phyloP scores from a whole-genome alignment of 768 basidiomycete species.

The Boletus vermiculosoides region DNA sequence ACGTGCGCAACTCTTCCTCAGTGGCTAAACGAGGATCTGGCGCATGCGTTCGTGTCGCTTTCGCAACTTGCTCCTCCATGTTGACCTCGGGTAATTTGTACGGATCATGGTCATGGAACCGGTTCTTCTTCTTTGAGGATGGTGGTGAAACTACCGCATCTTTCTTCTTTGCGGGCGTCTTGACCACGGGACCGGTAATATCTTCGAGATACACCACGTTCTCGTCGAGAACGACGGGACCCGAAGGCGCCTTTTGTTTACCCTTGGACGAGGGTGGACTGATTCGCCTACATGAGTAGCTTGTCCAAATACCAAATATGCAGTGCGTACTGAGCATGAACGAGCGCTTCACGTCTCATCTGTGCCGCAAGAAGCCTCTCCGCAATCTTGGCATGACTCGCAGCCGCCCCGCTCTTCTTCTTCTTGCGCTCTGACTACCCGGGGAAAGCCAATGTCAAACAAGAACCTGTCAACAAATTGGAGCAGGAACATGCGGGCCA shows the following conservation, averaged over 20 bases:
- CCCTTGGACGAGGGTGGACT: slow-evolving; percentile 36
- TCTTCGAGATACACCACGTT: slow-evolving; percentile 89
- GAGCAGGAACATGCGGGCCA: slow-evolving; percentile 1
- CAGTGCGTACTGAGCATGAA: slow-evolving; percentile 51
- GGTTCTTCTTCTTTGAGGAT: slow-evolving; percentile 57
- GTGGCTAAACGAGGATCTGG: slow-evolving; percentile 95
- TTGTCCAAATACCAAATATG: neutral
- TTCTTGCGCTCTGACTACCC: slow-evolving; percentile 78
- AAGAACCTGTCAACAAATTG: neutral
- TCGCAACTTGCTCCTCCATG: slow-evolving; percentile 58
- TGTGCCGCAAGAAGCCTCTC: slow-evolving; percentile 93
- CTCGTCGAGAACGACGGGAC: slow-evolving; percentile 58
- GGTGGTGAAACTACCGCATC: slow-evolving; percentile 38
- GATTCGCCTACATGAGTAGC: neutral
- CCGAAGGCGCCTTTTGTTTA: slow-evolving; percentile 46
- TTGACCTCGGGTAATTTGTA: slow-evolving; percentile 89
- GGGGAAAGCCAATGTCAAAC: slow-evolving; percentile 7
- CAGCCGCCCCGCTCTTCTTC: slow-evolving; percentile 88
- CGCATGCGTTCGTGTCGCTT: slow-evolving; percentile 55
- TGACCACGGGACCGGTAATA: slow-evolving; percentile 52
- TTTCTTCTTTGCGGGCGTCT: slow-evolving; percentile 44
- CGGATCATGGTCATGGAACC: slow-evolving; percentile 81
- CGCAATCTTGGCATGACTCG: slow-evolving; percentile 82
- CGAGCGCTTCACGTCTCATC: slow-evolving; percentile 84
- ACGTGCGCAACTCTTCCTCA: slow-evolving; percentile 87